Evolutionary conservation across 2,329 filamentous ascomycete genomes (phyloP), one percentile per base, ranked within the genome.

Genomic region (Ambrosiella xylebori): DNA sequence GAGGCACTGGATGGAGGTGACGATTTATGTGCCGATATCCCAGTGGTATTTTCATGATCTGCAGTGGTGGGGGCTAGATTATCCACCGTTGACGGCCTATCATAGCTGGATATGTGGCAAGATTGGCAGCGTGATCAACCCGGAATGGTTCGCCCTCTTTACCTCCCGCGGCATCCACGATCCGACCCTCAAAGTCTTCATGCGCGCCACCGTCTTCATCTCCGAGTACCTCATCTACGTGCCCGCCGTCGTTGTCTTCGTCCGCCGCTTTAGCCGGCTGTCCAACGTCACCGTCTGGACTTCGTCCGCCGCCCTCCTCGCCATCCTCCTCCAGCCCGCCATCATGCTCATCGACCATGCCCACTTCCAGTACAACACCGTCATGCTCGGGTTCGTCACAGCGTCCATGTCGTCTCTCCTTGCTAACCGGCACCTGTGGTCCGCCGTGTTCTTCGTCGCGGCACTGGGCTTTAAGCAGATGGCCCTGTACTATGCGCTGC

Each of bases 401-500:
- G 88, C 88, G 0, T 88, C 85, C 65, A 82, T 96, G 73, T 93
- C 91, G 47, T 93, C 86, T 68, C 85, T 97, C 71, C 70, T 95
- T 55, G 88, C 89, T 2, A 87, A 87, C 3, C 80, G 89, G 54
- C 84, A 84, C 65, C 78, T 94, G 61, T 96, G 91, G 89, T 81
- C 87, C 35, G 89, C 88, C 62, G 80, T 95, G 60, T 95, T 95
- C 73, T 98, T 98, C 65, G 93, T 98, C 6, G 81, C 80, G 13
- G 87, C 91, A 2, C 75, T 98, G n/a, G 88, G 88, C 5, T 98
- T 97, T 76, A 98, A 98, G 74, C 93, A 98, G 70, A 98, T 98
- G 94, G 91, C 91, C 0, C 76, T 98, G 13, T 98, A 97, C 73
- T 98, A 96, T 70, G 89, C 94, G 2, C 90, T 94, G 12, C 84